Conservation (phyloP, 352 stramenopile species). For the Pythium aphanidermatum region DNA sequence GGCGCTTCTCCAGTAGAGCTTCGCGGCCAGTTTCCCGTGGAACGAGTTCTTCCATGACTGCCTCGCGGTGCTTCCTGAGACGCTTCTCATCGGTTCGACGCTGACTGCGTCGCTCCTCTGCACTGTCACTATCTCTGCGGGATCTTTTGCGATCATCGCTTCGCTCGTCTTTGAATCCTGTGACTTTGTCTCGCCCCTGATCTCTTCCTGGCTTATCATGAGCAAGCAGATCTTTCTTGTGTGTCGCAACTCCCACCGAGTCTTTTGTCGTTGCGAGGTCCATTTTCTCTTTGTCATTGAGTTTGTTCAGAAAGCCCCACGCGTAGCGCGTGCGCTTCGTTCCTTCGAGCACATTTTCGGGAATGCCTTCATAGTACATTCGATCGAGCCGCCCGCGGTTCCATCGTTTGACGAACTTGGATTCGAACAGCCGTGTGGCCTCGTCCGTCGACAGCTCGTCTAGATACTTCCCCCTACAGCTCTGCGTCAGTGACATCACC, state of each 20-base stretch:
- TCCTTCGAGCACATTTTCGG: conserved; percentile 54
- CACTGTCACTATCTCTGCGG: too few relatives aligned
- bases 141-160: conserved; percentile 18
- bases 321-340: conserved; percentile 64
- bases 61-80: conserved; percentile 34
- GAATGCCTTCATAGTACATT: conserved; percentile 67
- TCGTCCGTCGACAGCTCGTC: conserved; percentile 65
- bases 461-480: conserved; percentile 36
- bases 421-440: conserved; percentile 38
- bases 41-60: conserved; percentile 49
- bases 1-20: conserved; percentile 51
- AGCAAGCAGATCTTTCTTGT: conserved; percentile 38
- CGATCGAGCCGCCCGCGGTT: conserved; percentile 42
- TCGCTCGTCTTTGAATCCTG: not conserved
- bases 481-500: conserved; percentile 1
- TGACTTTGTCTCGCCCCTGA: not conserved
- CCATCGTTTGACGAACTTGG: conserved; percentile 59
- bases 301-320: conserved; percentile 54
- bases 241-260: conserved; percentile 63
- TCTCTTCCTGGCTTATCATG: not conserved
- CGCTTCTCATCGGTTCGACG: conserved; percentile 15
- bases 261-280: conserved; percentile 57
- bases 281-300: conserved; percentile 57
- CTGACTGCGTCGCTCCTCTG: conserved; percentile 14
- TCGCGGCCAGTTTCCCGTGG: conserved; percentile 62